Conservation (phyloP, 2,329 filamentous ascomycete genomes). For the Ascochyta lentis region DNA sequence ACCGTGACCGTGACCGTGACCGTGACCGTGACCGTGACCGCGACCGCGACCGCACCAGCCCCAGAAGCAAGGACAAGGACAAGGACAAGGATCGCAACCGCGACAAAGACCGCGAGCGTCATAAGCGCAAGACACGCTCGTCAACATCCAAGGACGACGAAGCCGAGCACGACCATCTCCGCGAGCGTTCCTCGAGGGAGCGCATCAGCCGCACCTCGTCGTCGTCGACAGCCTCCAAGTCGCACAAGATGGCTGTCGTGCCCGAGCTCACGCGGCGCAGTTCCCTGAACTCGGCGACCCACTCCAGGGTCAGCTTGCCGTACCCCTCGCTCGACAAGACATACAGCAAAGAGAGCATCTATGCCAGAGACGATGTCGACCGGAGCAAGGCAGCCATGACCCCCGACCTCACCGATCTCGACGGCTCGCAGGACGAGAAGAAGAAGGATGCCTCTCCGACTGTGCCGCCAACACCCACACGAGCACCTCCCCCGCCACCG, state of each 20-base stretch:
- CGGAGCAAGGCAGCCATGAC: constrained; percentile 42
- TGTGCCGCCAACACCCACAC: constrained; percentile 23
- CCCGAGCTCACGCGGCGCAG: constrained; percentile 57
- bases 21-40: constrained; percentile 12
- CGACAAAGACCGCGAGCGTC: constrained; percentile 19
- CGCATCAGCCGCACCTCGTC: constrained; percentile 37
- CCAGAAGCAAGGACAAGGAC: constrained; percentile 30
- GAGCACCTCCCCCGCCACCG: constrained; percentile 28
- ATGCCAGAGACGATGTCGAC: constrained; percentile 57
- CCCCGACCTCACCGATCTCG: constrained; percentile 54
- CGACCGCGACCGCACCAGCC: constrained; percentile 4
- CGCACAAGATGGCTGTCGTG: constrained; percentile 50
- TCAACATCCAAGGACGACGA: constrained; percentile 23
- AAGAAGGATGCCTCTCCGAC: constrained; percentile 23
- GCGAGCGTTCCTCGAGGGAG: constrained; percentile 35
- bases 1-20: constrained; percentile 1
- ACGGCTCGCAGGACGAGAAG: constrained; percentile 38
- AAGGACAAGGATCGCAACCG: constrained; percentile 36
- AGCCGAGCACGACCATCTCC: constrained; percentile 23
- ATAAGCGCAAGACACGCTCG: constrained; percentile 39
- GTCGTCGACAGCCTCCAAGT: constrained; percentile 33
- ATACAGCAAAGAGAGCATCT: constrained; percentile 86
- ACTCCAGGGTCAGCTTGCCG: constrained; percentile 59
- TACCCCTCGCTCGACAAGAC: constrained; percentile 89
- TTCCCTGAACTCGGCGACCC: constrained; percentile 44